Evolutionary conservation across 352 stramenopile species (phyloP).

Genomic region (Halophytophthora batemanensis): DNA sequence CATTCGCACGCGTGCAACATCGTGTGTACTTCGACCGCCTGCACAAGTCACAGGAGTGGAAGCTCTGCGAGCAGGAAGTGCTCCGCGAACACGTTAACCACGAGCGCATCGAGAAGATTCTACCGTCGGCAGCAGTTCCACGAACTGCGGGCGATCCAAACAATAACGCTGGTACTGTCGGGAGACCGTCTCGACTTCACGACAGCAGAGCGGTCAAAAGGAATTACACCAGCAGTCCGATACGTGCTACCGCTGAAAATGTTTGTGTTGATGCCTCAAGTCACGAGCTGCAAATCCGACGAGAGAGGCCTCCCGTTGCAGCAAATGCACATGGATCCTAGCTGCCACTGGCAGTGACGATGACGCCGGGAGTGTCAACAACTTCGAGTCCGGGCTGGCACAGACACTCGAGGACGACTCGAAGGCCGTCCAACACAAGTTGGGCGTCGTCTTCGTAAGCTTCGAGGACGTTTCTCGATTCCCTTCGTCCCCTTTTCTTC

Average conservation of each 20-base stretch:
- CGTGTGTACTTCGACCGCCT: conserved; percentile 71
- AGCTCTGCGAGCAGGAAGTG: conserved; percentile 49
- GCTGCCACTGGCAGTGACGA: background rate
- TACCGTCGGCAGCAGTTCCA: conserved; percentile 21
- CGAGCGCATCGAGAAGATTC: conserved; percentile 43
- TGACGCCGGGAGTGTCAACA: background rate
- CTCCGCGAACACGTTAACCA: conserved; percentile 44
- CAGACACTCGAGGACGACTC: conserved; percentile 9
- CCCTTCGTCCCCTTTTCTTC: too few relatives aligned
- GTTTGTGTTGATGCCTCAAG: conserved; percentile 38
- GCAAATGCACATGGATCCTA: conserved; percentile 12
- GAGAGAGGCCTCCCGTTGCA: conserved; percentile 37
- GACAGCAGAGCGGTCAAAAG: too few relatives aligned
- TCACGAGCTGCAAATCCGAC: conserved; percentile 10
- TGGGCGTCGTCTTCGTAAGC: conserved; percentile 25
- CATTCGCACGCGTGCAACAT: conserved; percentile 44
- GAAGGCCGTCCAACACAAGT: conserved; percentile 2
- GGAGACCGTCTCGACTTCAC: too few relatives aligned
- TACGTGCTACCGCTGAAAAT: conserved; percentile 34
- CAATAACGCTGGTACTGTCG: too few relatives aligned
- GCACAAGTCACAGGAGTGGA: conserved; percentile 69
- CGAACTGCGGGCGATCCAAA: background rate
- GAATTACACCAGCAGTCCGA: too few relatives aligned
- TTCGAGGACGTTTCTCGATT: conserved; percentile 37
- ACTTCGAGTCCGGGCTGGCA: background rate